Evolutionary conservation across 2,329 filamentous ascomycete genomes (phyloP).

Genomic region (Monosporascus cannonballus): DNA sequence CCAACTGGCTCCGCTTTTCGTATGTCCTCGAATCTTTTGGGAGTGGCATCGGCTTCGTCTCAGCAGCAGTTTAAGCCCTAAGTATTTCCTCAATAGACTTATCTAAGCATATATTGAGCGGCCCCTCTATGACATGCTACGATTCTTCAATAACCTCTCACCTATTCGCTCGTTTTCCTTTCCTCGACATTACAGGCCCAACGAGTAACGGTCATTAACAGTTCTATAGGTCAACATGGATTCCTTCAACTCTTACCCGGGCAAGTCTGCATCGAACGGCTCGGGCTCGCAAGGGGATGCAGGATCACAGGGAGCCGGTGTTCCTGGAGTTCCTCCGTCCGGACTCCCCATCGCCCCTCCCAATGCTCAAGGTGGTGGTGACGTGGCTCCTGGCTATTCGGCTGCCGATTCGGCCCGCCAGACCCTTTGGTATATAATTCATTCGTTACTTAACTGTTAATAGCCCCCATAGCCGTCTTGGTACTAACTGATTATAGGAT

Average conservation of each 20-base stretch:
- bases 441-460: not conserved
- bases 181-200: too few species aligned
- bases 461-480: not conserved
- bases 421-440: conserved; percentile 46
- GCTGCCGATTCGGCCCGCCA: conserved; percentile 43
- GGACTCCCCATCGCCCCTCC: conserved; percentile 24
- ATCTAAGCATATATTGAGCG: too few species aligned
- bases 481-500: conserved; percentile 57
- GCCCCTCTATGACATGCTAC: not conserved
- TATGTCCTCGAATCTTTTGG: too few species aligned
- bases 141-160: not conserved
- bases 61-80: too few species aligned
- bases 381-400: conserved; percentile 23
- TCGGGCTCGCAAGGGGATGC: conserved; percentile 31
- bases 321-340: conserved; percentile 19
- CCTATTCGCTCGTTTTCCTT: conserved; percentile 1
- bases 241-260: conserved; percentile 28
- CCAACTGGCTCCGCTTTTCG: too few species aligned
- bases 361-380: conserved; percentile 28
- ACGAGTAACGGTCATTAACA: too few species aligned
- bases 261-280: conserved; percentile 29
- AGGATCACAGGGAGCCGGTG: conserved; percentile 26
- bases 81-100: too few species aligned
- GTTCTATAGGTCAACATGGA: conserved; percentile 23
- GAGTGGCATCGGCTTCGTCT: too few species aligned